Evolutionary conservation across 2,329 filamentous ascomycete genomes (phyloP), one percentile per base, ranked within the genome.

Genomic region (Cryphonectria nitschkei): DNA sequence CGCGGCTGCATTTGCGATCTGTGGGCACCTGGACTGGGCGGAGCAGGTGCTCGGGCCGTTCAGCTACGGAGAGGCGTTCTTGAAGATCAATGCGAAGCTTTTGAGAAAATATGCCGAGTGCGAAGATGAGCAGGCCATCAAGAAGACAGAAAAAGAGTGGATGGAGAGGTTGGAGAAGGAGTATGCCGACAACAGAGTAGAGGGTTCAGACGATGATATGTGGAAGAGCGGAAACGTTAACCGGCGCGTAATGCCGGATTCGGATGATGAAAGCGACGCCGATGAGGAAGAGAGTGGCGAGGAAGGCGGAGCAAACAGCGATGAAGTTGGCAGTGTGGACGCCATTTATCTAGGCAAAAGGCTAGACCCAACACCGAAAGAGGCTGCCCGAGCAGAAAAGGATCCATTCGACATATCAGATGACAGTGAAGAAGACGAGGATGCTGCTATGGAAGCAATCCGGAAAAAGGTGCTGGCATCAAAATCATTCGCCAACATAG

Each of bases 201-300:
- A 89, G 54, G 86, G 83, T 39, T 89, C 89, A 41, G 87, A 86
- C 26, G 89, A 90, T 68, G 94, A 97, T 82, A 90, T 93, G 70
- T 98, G 95, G 96, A 92, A 90, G n/a, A 91, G 89, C 14, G 95
- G 95, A 8, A 98, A 98, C 76, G 89, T 92, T 76, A 98, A 98
- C 77, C 87, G 92, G 73, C 83, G 87, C 76, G 81, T 80, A 43
- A 78, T 85, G 4, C 76, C 84, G 34, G 84, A 85, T 61, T 65
- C 73, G 13, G 75, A 72, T 0, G 85, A 84, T 0, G 85, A 86
- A 0, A 85, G 85, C 0, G 84, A 85, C 1, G 82, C 84, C 0
- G 84, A 85, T 0, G 83, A 85, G 0, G 82, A 84, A 0, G 83
- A 79, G 1, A 82, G 84, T 1, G 83, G 83, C 0, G 82, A 83